Evolutionary conservation across 257 asterid species (phyloP).

Genomic region (Jasminum sambac): DNA sequence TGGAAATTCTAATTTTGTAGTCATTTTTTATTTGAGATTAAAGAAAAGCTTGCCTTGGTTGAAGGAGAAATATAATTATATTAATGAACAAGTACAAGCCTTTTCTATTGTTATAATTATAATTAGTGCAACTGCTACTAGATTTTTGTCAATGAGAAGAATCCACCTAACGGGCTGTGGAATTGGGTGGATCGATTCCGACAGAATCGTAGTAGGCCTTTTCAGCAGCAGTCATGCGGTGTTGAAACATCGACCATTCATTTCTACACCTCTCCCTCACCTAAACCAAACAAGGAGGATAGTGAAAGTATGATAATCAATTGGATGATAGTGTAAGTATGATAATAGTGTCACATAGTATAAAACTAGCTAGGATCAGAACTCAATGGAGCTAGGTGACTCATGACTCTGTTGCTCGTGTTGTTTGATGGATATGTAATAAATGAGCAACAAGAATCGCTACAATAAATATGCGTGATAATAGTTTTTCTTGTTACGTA

Average conservation of each 20-base stretch:
- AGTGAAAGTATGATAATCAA: neutral
- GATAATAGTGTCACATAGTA: neutral
- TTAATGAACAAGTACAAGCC: neutral
- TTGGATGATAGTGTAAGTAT: neutral
- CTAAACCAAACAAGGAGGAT: slow-evolving; percentile 29
- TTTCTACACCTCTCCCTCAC: slow-evolving; percentile 79
- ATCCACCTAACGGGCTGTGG: slow-evolving; percentile 46
- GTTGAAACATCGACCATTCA: slow-evolving; percentile 82
- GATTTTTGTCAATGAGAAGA: neutral
- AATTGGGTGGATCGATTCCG: slow-evolving; percentile 69
- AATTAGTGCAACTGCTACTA: neutral
- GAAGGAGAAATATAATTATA: neutral
- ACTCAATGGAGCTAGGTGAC: neutral
- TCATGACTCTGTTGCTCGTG: neutral
- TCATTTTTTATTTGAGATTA: neutral
- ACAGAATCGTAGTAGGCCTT: slow-evolving; percentile 55
- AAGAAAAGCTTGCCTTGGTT: neutral
- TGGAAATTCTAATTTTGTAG: neutral
- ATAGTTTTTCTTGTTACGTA: slow-evolving; percentile 30
- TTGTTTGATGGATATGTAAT: neutral
- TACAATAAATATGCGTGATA: too few species aligned
- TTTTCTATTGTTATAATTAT: neutral
- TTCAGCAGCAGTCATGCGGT: slow-evolving; percentile 72
- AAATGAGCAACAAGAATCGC: too few species aligned
- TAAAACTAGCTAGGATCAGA: neutral